These are phyloP conservation scores for Pisolithus tinctorius DNA, from an alignment of 768 basidiomycete genomes.

Conservation along the genomic window DNA sequence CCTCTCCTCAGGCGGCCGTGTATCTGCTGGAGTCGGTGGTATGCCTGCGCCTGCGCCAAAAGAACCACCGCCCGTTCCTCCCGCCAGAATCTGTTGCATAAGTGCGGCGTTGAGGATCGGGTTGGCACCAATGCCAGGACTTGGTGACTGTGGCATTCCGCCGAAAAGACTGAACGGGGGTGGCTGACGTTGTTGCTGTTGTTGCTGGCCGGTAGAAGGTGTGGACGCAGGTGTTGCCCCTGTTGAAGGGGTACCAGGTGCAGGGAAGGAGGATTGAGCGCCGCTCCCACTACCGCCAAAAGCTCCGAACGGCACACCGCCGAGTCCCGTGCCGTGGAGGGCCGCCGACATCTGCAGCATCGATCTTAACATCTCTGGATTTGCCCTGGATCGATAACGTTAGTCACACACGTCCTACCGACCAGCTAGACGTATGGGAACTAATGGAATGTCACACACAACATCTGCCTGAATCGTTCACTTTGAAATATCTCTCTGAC, in stretches of 20 bases:
- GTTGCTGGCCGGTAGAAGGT: conserved; percentile 4
- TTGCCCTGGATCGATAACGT: conserved; percentile 39
- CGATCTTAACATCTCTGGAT: conserved; percentile 67
- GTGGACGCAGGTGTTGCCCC: conserved; percentile 18
- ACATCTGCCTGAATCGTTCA: conserved; percentile 66
- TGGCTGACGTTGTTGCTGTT: neutral
- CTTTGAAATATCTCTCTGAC: conserved; percentile 74
- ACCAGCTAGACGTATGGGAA: neutral
- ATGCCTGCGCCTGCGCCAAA: conserved; percentile 25
- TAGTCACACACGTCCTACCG: neutral
- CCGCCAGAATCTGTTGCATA: conserved; percentile 33
- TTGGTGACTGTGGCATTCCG: neutral
- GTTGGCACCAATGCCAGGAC: neutral
- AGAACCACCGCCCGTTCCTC: conserved; percentile 18
- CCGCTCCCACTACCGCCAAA: conserved; percentile 12
- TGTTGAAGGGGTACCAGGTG: conserved; percentile 49
- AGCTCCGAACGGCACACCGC: conserved; percentile 22
- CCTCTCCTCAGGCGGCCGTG: conserved; percentile 81
- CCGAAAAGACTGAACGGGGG: conserved; percentile 6
- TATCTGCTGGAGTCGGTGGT: conserved; percentile 46
- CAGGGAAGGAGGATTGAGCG: conserved; percentile 36
- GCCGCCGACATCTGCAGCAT: conserved; percentile 70
- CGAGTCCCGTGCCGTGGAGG: conserved; percentile 35
- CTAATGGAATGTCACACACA: conserved; percentile 37
- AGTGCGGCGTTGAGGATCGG: conserved; percentile 36